Base-by-base conservation (phyloP, 1,284 basidiomycete species). In the Boletellus dicymbophilus region DNA sequence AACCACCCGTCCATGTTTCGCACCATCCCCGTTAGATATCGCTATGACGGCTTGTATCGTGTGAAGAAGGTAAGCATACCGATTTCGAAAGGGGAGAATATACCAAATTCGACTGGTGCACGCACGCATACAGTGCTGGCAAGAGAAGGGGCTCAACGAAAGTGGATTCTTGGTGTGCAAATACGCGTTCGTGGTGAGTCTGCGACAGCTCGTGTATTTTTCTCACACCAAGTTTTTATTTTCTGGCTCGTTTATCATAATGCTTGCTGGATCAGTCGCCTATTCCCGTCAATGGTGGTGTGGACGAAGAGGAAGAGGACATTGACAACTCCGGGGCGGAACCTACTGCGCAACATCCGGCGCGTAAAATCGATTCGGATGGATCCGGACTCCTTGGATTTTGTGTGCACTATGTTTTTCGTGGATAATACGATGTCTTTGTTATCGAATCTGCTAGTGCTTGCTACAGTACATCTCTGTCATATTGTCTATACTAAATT, bases 41-140 rank as follows among this genome's bases (percentile, higher is more conserved):
- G 91, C 11, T 95, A 95, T 62, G 87, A 92, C 58, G 92, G 92
- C 1, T 72, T 95, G 25, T 95, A 95, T 61, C 71, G 65, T 3
- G 86, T 91, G 8, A 85, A 87, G 66, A 83, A 83, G 73, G 87
- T 82, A 55, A 49, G 67, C 27, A 16, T 3, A 4, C 7, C 13
- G 6, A 13, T 12, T n/a, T 21, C 5, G 20, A 13, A 8, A 20
- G 30, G 13, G 30, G 13, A 6, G 3, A 27, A 18, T 33, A 10
- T 11, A n/a, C n/a, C n/a, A n/a, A 8, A 20, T 23, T 8, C 25
- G 13, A 58, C 22, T 33, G 20, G 9, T n/a, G n/a, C n/a, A n/a
- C n/a, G 9, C 10, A 20, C 12, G 8, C 20, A 13, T 7, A 22
- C 41, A 88, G 87, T 82, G 80, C 3, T 90, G 86, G 86, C 76